Conservation (phyloP, 2,329 filamentous ascomycete genomes). For the Ambrosiella beaveri region DNA sequence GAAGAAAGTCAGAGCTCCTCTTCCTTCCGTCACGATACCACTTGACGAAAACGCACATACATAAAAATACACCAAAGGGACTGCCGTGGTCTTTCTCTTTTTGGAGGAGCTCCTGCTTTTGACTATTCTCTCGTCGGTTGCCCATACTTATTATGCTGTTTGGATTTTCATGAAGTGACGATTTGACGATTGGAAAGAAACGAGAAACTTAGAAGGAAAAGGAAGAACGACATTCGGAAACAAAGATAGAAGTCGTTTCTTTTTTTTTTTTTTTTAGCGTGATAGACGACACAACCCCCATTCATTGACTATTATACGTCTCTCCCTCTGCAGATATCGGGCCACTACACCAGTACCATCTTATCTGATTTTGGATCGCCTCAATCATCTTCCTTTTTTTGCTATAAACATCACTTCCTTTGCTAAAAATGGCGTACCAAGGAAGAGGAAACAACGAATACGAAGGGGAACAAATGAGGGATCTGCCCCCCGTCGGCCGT, state of each 20-base stretch:
- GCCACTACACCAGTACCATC: neutral
- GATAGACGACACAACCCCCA: no score
- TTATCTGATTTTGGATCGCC: no score
- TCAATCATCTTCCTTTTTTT: neutral
- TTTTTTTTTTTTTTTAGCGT: no score
- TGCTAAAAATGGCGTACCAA: conserved; percentile 39
- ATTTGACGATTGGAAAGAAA: neutral
- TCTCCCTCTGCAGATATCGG: no score
- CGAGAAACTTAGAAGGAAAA: neutral
- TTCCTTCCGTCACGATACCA: no score
- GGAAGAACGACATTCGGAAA: neutral
- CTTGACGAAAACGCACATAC: no score
- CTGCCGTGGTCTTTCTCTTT: neutral
- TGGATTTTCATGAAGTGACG: neutral
- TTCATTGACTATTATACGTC: no score
- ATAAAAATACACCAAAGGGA: no score
- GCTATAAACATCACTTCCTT: conserved; percentile 13
- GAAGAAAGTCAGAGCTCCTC: no score
- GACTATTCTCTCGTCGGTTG: neutral
- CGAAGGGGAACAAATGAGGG: conserved; percentile 48
- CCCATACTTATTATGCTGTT: neutral
- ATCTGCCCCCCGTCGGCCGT: conserved; percentile 41
- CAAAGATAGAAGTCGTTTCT: neutral
- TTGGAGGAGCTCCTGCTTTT: neutral
- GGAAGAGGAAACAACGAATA: conserved; percentile 39